Conservation (phyloP, 805 yeast genomes). For the Wickerhamiella spandovensis region DNA sequence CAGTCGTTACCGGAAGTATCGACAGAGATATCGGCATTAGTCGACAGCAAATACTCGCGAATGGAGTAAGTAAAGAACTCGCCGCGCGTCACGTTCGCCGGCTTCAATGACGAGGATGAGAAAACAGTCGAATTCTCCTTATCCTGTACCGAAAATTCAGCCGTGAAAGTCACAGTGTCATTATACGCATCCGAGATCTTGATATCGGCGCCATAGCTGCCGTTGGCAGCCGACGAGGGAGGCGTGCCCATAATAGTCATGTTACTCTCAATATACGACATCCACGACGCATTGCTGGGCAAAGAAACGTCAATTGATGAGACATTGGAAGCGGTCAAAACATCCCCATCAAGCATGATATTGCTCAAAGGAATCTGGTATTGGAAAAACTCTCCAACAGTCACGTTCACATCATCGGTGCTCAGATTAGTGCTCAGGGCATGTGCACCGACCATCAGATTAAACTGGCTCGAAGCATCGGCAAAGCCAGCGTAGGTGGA, state of each 20-base stretch:
- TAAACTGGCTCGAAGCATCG: constrained; percentile 56
- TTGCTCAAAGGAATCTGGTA: constrained; percentile 48
- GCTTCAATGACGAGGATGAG: constrained; percentile 35
- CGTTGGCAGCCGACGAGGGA: constrained; percentile 34
- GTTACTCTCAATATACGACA: constrained; percentile 44
- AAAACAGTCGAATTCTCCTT: constrained; percentile 19
- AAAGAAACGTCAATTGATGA: constrained; percentile 38
- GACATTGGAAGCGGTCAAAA: constrained; percentile 37
- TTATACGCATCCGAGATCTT: constrained; percentile 28
- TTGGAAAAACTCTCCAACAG: constrained; percentile 41
- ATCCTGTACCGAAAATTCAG: constrained; percentile 15
- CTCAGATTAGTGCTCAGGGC: constrained; percentile 55
- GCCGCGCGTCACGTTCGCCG: constrained; percentile 61
- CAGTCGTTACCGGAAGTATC: constrained; percentile 41
- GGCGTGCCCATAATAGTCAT: constrained; percentile 58
- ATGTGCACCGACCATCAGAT: constrained; percentile 78
- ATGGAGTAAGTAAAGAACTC: constrained; percentile 40
- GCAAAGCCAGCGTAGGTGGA: constrained; percentile 65
- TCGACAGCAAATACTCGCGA: constrained; percentile 43
- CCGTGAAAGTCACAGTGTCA: constrained; percentile 22
- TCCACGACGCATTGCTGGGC: constrained; percentile 51
- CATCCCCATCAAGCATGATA: constrained; percentile 49
- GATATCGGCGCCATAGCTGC: constrained; percentile 26
- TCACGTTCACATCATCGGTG: constrained; percentile 51
- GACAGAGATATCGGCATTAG: constrained; percentile 14